These are phyloP conservation scores for Colletotrichum salicis DNA, from an alignment of 2,329 filamentous ascomycete genomes.

Conservation along the genomic window DNA sequence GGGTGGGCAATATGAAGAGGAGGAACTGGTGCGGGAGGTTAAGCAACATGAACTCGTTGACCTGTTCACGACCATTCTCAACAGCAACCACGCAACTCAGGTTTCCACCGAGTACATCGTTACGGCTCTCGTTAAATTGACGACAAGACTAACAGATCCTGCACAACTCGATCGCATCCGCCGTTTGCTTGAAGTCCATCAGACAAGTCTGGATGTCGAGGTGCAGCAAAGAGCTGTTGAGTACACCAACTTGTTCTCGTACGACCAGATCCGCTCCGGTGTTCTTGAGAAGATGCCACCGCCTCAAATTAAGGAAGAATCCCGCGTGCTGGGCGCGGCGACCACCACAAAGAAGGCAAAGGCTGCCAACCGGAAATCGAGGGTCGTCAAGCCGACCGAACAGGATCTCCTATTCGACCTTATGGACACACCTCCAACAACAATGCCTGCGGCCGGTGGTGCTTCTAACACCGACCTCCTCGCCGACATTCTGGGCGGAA, in stretches of 20 bases:
- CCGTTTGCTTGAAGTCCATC: constrained; percentile 79
- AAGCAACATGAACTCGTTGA: constrained; percentile 92
- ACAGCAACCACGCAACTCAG: constrained; percentile 93
- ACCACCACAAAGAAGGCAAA: constrained; percentile 70
- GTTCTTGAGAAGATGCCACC: constrained; percentile 98
- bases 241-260: constrained; percentile 92
- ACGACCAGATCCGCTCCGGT: constrained; percentile 86
- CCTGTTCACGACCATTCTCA: constrained; percentile 89
- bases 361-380: constrained; percentile 78
- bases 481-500: constrained; percentile 88
- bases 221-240: constrained; percentile 96
- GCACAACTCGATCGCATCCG: constrained; percentile 89
- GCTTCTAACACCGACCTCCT: constrained; percentile 85
- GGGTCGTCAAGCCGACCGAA: constrained; percentile 84
- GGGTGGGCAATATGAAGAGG: constrained; percentile 92
- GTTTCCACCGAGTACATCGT: constrained; percentile 95
- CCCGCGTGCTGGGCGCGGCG: constrained; percentile 86
- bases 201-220: constrained; percentile 91
- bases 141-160: constrained; percentile 83
- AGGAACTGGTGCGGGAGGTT: constrained; percentile 83
- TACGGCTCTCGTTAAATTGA: constrained; percentile 94
- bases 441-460: constrained; percentile 59
- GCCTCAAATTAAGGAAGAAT: constrained; percentile 95
- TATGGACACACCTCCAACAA: constrained; percentile 77
- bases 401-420: constrained; percentile 92